Base-by-base conservation (phyloP, 768 basidiomycete genomes). In the Phanerochaete sordida region DNA sequence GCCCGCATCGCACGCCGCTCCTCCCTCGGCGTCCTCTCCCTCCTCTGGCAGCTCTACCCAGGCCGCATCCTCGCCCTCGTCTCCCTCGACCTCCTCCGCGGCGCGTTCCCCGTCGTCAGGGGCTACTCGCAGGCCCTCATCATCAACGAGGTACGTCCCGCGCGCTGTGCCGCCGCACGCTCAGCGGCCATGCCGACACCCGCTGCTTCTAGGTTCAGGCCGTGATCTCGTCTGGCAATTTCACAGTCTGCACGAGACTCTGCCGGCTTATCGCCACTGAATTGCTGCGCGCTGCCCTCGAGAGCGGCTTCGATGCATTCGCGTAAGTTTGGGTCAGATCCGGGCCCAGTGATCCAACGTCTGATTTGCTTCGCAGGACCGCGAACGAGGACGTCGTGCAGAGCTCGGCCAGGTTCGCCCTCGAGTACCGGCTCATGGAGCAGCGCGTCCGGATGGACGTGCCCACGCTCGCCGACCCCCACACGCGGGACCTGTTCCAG, bases 101-200 rank as follows among this genome's bases (percentile, higher is more conserved):
- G 90, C 62, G 74, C 88, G 60, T 85, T 92, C 68, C 91, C 91
- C 35, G 91, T 90, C 11, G 88, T 89, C 72, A 83, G 89, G 74
- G 87, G 89, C 62, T 93, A 91, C 76, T 91, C 91, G 9, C 91
- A 93, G 75, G 90, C 90, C 56, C 74, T 90, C 72, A 89, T 93
- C 65, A 85, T 93, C 64, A 87, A 93, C 74, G 90, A 93, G 82
- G 91, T 88, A 56, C 33, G 85, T 72, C 56, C n/a, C n/a, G n/a
- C n/a, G n/a, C 33, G n/a, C 30, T 24, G 35, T 16, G 11, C 4
- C 26, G 11, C 48, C 6, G 5, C 48, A 13, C 48, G 24, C 11
- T 13, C 48, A 9, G 24, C 49, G 13, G 26, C 21, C n/a, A 26
- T 3, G 6, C 15, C 45, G 28, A 9, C 33, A 35, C 8, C 46